Evolutionary conservation across 768 basidiomycete genomes (phyloP).

Genomic region (Suillus paluster): DNA sequence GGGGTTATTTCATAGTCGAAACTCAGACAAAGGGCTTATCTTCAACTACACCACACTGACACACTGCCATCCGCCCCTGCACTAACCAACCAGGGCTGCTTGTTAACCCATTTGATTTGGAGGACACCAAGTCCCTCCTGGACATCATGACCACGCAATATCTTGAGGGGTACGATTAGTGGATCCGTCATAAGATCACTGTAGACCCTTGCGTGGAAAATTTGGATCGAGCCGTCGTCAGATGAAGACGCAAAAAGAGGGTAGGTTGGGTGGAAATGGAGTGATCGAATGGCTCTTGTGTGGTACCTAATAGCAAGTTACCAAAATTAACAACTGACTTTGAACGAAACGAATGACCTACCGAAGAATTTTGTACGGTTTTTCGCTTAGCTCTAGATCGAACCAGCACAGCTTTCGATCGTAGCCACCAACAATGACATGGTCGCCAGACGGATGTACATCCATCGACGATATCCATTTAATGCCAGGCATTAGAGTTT

Average conservation of each 20-base stretch:
- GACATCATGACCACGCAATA: constrained; percentile 88
- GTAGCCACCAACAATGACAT: constrained; percentile 96
- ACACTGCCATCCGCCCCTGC: constrained; percentile 92
- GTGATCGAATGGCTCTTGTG: constrained; percentile 87
- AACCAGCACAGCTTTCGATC: constrained; percentile 99
- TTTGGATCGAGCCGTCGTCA: constrained; percentile 95
- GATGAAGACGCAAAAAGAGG: constrained; percentile 96
- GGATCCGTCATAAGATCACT: constrained; percentile 97
- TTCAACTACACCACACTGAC: constrained; percentile 84
- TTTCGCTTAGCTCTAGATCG: constrained; percentile 94
- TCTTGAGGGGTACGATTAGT: constrained; percentile 96
- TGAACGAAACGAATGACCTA: constrained; percentile 32
- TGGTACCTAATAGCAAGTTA: constrained; percentile 69
- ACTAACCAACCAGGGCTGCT: constrained; percentile 91
- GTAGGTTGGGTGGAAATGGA: constrained; percentile 93
- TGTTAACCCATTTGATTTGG: constrained; percentile 86
- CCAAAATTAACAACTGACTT: constrained; percentile 17
- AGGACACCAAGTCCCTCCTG: constrained; percentile 89
- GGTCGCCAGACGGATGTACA: constrained; percentile 93
- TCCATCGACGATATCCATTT: constrained; percentile 98
- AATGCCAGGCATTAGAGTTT: constrained; percentile 93
- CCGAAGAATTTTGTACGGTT: constrained; percentile 97
- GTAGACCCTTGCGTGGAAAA: constrained; percentile 96
- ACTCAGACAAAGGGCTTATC: constrained; percentile 34
- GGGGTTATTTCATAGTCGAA: constrained; percentile 24